phyloP scores from a whole-genome alignment of 345 rosid genomes.

The Cochlearia excelsa region DNA sequence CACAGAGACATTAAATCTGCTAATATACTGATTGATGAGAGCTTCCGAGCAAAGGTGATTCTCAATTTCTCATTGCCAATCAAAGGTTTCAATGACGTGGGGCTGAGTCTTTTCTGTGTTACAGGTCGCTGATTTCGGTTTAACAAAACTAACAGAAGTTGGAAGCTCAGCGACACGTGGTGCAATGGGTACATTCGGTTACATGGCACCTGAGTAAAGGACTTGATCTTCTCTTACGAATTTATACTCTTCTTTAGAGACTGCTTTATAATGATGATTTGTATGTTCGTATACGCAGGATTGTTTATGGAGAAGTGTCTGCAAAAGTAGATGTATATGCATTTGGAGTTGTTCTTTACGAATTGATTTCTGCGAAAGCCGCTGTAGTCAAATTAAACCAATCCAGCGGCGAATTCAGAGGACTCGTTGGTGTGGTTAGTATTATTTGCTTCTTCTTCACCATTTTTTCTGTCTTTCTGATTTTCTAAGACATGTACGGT shows the following conservation, averaged over 20 bases:
- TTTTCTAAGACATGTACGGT: neutral
- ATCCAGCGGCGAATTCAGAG: conserved; percentile 56
- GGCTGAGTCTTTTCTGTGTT: neutral
- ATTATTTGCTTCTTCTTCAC: neutral
- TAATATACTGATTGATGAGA: conserved; percentile 86
- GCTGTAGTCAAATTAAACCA: conserved; percentile 68
- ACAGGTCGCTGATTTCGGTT: conserved; percentile 97
- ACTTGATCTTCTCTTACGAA: conserved; percentile 11
- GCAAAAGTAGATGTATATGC: conserved; percentile 92
- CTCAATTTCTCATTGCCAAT: neutral
- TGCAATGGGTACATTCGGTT: conserved; percentile 96
- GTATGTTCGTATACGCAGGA: conserved; percentile 40
- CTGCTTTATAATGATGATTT: too few relatives aligned
- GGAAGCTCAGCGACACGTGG: conserved; percentile 71
- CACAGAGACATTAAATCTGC: conserved; percentile 97
- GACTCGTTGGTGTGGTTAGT: conserved; percentile 86
- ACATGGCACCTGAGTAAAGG: conserved; percentile 98
- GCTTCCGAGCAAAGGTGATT: conserved; percentile 77
- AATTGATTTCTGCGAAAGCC: conserved; percentile 85
- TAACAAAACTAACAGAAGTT: conserved; percentile 83
- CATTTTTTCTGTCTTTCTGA: neutral
- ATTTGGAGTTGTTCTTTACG: conserved; percentile 93
- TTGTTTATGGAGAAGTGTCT: conserved; percentile 87
- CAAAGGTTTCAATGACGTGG: neutral
- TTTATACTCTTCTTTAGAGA: too few relatives aligned